phyloP scores from a whole-genome alignment of 2,329 filamentous ascomycete genomes.

The Phyllosticta capitalensis region DNA sequence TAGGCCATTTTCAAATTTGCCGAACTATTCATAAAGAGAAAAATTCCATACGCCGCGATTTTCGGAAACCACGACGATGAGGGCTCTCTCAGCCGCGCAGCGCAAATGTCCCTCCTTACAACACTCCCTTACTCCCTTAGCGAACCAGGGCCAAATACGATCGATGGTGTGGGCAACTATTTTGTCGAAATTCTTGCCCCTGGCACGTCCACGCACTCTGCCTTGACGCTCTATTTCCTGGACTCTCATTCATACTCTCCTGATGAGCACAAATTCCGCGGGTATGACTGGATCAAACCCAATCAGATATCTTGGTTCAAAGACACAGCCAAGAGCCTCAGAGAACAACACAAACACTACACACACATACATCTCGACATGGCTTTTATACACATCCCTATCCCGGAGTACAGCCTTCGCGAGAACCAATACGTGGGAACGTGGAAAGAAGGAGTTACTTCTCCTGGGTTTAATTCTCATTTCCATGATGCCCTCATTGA shows the following conservation, averaged over 20 bases:
- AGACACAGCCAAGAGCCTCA: conserved; percentile 59
- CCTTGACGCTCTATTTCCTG: conserved; percentile 86
- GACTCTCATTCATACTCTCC: conserved; percentile 90
- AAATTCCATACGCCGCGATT: conserved; percentile 86
- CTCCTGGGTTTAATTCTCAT: conserved; percentile 81
- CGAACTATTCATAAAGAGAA: conserved; percentile 71
- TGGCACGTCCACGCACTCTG: conserved; percentile 71
- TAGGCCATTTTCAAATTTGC: conserved; percentile 89
- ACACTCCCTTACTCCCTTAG: conserved; percentile 83
- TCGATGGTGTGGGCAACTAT: conserved; percentile 93
- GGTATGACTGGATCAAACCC: conserved; percentile 95
- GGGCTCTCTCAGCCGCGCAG: conserved; percentile 62
- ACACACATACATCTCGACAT: conserved; percentile 90
- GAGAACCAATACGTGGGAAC: conserved; percentile 55
- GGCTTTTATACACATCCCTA: conserved; percentile 93
- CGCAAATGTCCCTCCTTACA: conserved; percentile 79
- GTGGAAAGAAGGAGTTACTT: conserved; percentile 77
- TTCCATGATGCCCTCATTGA: conserved; percentile 85
- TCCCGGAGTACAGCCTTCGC: conserved; percentile 71
- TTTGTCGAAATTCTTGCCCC: conserved; percentile 80
- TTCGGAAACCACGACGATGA: conserved; percentile 98
- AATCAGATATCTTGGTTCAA: conserved; percentile 94
- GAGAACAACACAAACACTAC: conserved; percentile 64
- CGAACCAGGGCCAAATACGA: conserved; percentile 67
- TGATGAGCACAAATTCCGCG: conserved; percentile 76